phyloP scores from a whole-genome alignment of 345 rosid species.

The Dimocarpus longan region DNA sequence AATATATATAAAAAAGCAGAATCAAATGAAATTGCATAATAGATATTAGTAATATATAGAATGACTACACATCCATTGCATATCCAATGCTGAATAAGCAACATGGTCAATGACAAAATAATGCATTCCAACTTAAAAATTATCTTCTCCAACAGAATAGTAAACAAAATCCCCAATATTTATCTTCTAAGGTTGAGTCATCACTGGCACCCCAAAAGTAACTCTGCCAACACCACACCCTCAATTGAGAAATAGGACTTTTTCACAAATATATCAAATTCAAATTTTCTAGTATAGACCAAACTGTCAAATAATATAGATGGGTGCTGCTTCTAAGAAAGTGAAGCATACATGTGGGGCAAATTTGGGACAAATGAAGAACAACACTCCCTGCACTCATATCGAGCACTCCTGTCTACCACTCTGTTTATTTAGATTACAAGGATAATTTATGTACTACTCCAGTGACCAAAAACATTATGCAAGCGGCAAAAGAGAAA shows the following conservation, averaged over 20 bases:
- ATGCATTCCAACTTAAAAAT: not conserved
- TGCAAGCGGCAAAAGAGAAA: not conserved
- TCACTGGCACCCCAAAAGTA: not conserved
- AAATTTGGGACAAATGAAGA: not conserved
- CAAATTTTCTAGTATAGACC: not conserved
- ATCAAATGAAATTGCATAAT: not conserved
- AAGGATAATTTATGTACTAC: not conserved
- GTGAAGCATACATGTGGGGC: not conserved
- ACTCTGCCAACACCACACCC: not conserved
- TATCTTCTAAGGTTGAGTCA: not conserved
- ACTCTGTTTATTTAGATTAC: not conserved
- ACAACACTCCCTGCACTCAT: not conserved
- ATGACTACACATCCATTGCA: not conserved
- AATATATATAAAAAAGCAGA: not conserved
- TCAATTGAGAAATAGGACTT: not conserved
- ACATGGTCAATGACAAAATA: not conserved
- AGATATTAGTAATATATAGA: not conserved
- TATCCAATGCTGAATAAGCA: not conserved
- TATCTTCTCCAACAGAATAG: not conserved
- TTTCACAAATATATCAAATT: not conserved
- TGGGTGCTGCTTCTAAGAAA: not conserved
- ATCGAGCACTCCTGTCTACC: not conserved
- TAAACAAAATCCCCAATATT: not conserved
- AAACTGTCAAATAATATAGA: slow-evolving; percentile 1
- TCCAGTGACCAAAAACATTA: not conserved